Conservation (phyloP, 2,329 filamentous ascomycete genomes). For the Neopestalotiopsis sp. region DNA sequence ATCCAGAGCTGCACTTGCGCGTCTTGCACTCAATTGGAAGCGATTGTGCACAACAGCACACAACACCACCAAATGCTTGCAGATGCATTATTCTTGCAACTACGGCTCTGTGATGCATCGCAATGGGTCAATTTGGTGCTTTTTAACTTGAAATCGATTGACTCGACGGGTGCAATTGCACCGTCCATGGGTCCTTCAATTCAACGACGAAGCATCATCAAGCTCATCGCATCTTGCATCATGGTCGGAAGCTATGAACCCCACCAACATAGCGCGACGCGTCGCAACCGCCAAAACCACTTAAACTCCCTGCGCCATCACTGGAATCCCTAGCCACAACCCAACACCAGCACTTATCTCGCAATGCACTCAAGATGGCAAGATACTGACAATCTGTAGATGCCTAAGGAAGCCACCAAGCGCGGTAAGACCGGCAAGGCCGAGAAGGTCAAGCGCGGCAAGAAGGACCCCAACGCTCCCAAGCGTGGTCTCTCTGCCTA, state of each 20-base stretch:
- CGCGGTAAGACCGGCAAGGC: slow-evolving; percentile 55
- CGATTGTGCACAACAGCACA: slow-evolving; percentile 37
- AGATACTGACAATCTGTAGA: slow-evolving; percentile 43
- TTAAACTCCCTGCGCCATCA: slow-evolving; percentile 10
- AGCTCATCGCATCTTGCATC: slow-evolving; percentile 22
- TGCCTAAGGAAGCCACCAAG: slow-evolving; percentile 65
- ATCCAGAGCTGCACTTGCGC: slow-evolving; percentile 19
- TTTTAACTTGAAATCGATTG: slow-evolving; percentile 37
- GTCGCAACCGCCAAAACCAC: not conserved
- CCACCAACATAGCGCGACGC: not conserved
- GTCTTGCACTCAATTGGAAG: not conserved
- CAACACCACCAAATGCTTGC: slow-evolving; percentile 32
- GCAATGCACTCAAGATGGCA: not conserved
- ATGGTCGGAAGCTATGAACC: not conserved
- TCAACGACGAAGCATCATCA: slow-evolving; percentile 17
- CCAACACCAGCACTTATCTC: not conserved
- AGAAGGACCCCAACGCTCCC: slow-evolving; percentile 92
- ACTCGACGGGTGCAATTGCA: slow-evolving; percentile 42
- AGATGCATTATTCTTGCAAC: slow-evolving; percentile 25
- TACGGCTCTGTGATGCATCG: slow-evolving; percentile 42
- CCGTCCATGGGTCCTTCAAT: slow-evolving; percentile 38
- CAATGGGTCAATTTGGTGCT: slow-evolving; percentile 37
- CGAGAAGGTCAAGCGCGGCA: slow-evolving; percentile 56
- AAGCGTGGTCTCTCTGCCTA: slow-evolving; percentile 99
- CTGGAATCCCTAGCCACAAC: not conserved